A percentile compares a stretch with the other conserved stretches of the same genome.
Evolutionary conservation across 192 early-diverging fungal species (phyloP).

Genomic region (Backusella westeae): DNA sequence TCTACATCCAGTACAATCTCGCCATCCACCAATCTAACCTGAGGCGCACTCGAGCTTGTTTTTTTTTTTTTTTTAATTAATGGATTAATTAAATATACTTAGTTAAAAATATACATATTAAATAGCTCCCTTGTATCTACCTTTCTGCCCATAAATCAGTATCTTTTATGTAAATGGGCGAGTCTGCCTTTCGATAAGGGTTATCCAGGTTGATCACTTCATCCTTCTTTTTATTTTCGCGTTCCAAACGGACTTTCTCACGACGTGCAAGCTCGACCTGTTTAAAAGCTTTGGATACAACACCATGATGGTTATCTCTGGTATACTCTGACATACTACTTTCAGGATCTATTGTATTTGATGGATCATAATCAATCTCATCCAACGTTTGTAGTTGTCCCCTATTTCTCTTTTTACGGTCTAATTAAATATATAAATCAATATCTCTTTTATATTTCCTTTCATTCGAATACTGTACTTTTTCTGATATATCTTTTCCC

Average conservation of each 20-base stretch:
- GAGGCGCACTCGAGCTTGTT: constrained; percentile 21
- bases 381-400: constrained; percentile 3
- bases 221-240: neutral
- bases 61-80: neutral
- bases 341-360: constrained; percentile 2
- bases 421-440: neutral
- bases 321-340: constrained; percentile 19
- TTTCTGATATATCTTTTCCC: neutral
- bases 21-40: constrained; percentile 33
- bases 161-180: neutral
- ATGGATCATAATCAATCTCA: constrained; percentile 19
- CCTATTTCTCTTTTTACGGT: neutral
- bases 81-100: neutral
- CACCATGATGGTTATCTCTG: constrained; percentile 15
- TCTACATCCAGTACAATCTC: constrained; percentile 33
- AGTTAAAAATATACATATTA: too few species aligned
- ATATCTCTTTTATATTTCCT: too few species aligned
- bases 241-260: neutral
- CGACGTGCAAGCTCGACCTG: constrained; percentile 9
- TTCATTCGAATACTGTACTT: too few species aligned
- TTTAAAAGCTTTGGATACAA: constrained; percentile 28
- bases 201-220: neutral
- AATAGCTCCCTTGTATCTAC: neutral
- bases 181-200: neutral
- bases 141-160: neutral